Evolutionary conservation across 1,284 basidiomycete genomes (phyloP), one percentile per base, ranked within the genome.

Genomic region (Calocybe gambosa): DNA sequence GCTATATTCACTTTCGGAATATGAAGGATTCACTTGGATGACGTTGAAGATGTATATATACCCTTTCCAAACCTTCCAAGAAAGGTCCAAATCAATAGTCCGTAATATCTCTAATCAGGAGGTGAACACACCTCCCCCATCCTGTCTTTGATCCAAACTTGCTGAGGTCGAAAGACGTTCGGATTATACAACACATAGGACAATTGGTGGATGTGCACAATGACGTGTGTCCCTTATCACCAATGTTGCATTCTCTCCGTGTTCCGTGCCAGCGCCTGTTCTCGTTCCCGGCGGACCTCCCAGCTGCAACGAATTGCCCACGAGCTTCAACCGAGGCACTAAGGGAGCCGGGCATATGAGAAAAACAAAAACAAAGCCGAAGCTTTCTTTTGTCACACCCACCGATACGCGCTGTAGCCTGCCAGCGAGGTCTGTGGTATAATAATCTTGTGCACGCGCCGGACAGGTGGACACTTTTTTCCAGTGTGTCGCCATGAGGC

Each of bases 71-170:
- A 82, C 51, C 78, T 79, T 47, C 23, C 35, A 3, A 31, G 3
- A 31, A 31, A 31, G 29, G n/a, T n/a, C 6, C 6, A 31, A 31
- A n/a, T n/a, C 25, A 9, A n/a, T 46, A 13, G 38, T 25, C 5
- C 26, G 43, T 38, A 45, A 18, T 5, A 10, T 28, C 42, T 29
- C 13, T 9, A 26, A 5, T 26, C 25, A 26, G 41, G 37, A 44
- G 50, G 5, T 6, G 5, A 21, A 34, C 33, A 31, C 25, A 74
- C 75, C 78, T 74, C 58, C 80, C 79, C 78, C 78, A 82, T 9
- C 77, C 75, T 3, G 79, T 81, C 65, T 80, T 80, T 64, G 77
- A 78, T 13, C 76, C 77, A 52, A 72, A 81, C 13, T 76, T 65
- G 45, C 66, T 69, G 50, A 83, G 56, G 54, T 80, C 77, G 50